These are phyloP conservation scores for Yarrowia sp. DNA, from an alignment of 805 yeast species.

Conservation along the genomic window DNA sequence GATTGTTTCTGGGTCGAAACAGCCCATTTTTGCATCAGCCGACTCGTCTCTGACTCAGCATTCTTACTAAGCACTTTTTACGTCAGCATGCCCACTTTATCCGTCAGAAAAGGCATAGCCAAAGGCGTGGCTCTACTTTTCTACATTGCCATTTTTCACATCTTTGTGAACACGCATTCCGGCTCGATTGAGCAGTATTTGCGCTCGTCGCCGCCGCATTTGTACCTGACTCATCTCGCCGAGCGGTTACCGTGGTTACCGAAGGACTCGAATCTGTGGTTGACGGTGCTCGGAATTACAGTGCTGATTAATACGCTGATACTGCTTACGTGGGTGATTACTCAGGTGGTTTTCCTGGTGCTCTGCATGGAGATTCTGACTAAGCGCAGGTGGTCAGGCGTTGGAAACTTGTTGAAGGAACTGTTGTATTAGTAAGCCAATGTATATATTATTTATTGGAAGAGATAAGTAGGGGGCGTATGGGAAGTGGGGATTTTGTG, in stretches of 20 bases:
- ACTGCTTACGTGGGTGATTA: conserved; percentile 19
- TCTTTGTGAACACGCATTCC: conserved; percentile 8
- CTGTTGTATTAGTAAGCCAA: neutral
- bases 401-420: neutral
- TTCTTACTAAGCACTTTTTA: too few relatives aligned
- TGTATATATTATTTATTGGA: conserved; percentile 9
- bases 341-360: conserved; percentile 18
- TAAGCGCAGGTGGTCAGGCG: conserved; percentile 8
- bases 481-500: neutral
- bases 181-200: conserved; percentile 12
- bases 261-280: neutral
- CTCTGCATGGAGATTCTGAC: conserved; percentile 23
- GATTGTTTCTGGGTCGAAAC: too few relatives aligned
- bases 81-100: neutral
- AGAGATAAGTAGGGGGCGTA: neutral
- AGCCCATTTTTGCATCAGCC: too few relatives aligned
- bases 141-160: conserved; percentile 18
- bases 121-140: conserved; percentile 17
- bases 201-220: neutral
- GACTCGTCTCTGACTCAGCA: too few relatives aligned
- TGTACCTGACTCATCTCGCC: neutral
- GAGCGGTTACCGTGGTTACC: conserved; percentile 4
- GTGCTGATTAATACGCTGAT: neutral
- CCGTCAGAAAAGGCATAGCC: conserved; percentile 1
- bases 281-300: neutral